Base-by-base conservation (phyloP, 306 rosid genomes). In the Pterocarpus santalinus region DNA sequence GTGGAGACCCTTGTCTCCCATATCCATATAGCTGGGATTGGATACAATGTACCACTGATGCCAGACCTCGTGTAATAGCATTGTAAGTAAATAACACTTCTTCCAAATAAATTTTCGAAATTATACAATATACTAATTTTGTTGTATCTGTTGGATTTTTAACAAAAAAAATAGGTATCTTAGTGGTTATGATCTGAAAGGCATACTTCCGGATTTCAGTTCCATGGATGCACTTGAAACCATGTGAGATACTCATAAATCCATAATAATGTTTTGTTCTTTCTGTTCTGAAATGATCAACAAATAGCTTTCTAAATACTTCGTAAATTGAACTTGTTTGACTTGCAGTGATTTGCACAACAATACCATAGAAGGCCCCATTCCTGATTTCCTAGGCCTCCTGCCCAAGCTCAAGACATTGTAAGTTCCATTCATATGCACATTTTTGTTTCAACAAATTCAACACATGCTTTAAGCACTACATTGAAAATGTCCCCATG, bases 1-100 rank as follows among this genome's bases (percentile, higher is more conserved):
- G 75, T 74, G 90, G 87, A 6, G 92, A 89, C 41, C 90, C 88
- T 2, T 82, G 92, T 76, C 84, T 86, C 39, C 88, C 87, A 32
- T 75, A 75, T 38, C 65, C 80, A 0, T 81, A 67, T 57, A 41
- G 33, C 38, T 89, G 92, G 87, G 87, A 89, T 75, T 89, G 90
- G 92, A 75, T 86, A 9, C 22, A 79, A 74, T 84, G 92, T 35
- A 75, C 75, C 67, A 22, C 73, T 60, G 84, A 60, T 55, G 43
- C 35, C 65, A 69, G 32, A 32, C 90, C 90, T 8, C 82, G 89
- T 53, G 86, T 89, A 8, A 63, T 36, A 13, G 85, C 88, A 53
- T 66, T 84, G 92, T 89, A 86, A 63, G 85, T 63, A 41, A 17
- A 60, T 58, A 5, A 7, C 61, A 35, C 6, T 51, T 79, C 39